Percentiles rank a stretch among this genome's conserved stretches.
phyloP scores from a whole-genome alignment of 306 rosid species.

The Trifolium dubium region DNA sequence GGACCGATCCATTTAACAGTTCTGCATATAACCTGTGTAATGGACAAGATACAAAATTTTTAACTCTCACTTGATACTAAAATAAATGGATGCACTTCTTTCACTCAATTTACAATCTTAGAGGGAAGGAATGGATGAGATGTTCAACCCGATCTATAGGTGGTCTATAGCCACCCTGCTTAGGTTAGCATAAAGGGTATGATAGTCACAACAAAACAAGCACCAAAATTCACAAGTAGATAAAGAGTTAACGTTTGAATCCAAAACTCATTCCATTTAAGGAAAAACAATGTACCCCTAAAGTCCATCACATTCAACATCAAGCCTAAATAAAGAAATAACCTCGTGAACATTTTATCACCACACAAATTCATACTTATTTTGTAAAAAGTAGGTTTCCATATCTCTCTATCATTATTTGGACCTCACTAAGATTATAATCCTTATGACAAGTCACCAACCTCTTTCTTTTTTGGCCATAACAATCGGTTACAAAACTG shows the following conservation, averaged over 20 bases:
- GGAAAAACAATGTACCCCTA: conserved; percentile 45
- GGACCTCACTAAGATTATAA: conserved; percentile 37
- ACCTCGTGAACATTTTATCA: conserved; percentile 21
- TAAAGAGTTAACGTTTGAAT: conserved; percentile 37
- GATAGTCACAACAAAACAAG: background rate
- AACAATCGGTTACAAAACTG: conserved; percentile 39
- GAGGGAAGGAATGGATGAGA: background rate
- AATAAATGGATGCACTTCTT: background rate
- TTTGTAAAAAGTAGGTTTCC: conserved; percentile 46
- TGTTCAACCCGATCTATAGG: background rate
- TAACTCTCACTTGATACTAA: no score
- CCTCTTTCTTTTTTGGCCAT: conserved; percentile 40
- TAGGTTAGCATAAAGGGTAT: background rate
- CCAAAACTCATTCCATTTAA: conserved; percentile 22
- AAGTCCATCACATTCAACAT: conserved; percentile 46
- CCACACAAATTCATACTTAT: conserved; percentile 32
- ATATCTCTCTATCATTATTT: conserved; percentile 40
- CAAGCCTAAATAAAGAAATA: conserved; percentile 42
- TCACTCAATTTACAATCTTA: background rate
- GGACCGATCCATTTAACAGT: no score
- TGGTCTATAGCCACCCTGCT: background rate
- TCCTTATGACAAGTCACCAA: conserved; percentile 48
- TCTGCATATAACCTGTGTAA: no score
- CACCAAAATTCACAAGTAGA: conserved; percentile 38
- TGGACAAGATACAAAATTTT: no score